phyloP scores from a whole-genome alignment of 768 basidiomycete species.

The Auriscalpium vulgare region DNA sequence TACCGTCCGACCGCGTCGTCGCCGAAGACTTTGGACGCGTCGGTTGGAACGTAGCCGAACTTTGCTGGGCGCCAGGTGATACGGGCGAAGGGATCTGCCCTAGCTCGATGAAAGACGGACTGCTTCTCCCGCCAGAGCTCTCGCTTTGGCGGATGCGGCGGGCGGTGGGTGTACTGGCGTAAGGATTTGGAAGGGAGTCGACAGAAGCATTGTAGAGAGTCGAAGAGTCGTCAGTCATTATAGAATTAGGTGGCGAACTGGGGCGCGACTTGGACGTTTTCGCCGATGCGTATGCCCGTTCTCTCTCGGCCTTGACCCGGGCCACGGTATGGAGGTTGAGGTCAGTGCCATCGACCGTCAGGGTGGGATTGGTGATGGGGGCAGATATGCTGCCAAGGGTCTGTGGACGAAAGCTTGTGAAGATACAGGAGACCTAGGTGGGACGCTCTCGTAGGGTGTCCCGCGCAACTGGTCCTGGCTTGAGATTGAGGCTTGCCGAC shows the following conservation, averaged over 20 bases:
- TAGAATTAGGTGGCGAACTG: slow-evolving; percentile 42
- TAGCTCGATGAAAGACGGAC: slow-evolving; percentile 47
- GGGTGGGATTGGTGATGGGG: slow-evolving; percentile 75
- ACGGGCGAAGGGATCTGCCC: slow-evolving; percentile 32
- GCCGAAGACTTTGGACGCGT: slow-evolving; percentile 26
- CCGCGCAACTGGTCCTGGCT: slow-evolving; percentile 50
- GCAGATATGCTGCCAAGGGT: slow-evolving; percentile 51
- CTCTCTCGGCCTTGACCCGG: slow-evolving; percentile 45
- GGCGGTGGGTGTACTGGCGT: slow-evolving; percentile 22
- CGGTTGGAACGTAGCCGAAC: slow-evolving; percentile 14
- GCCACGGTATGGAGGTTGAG: slow-evolving; percentile 53
- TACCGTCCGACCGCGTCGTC: slow-evolving; percentile 44
- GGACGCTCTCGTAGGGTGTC: slow-evolving; percentile 65
- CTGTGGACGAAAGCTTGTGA: slow-evolving; percentile 36
- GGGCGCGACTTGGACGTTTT: slow-evolving; percentile 30
- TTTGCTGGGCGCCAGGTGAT: slow-evolving; percentile 15
- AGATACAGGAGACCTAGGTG: slow-evolving; percentile 49
- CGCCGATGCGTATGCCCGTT: slow-evolving; percentile 39
- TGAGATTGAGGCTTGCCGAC: slow-evolving; percentile 56
- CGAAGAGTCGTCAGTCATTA: slow-evolving; percentile 50
- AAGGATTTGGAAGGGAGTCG: slow-evolving; percentile 27
- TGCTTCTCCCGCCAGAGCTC: slow-evolving; percentile 30
- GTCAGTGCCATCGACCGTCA: slow-evolving; percentile 65
- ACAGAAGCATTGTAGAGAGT: slow-evolving; percentile 48
- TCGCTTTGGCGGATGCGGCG: slow-evolving; percentile 46